Conservation (phyloP, 2,329 filamentous ascomycete genomes). For the Colletotrichum trifolii region DNA sequence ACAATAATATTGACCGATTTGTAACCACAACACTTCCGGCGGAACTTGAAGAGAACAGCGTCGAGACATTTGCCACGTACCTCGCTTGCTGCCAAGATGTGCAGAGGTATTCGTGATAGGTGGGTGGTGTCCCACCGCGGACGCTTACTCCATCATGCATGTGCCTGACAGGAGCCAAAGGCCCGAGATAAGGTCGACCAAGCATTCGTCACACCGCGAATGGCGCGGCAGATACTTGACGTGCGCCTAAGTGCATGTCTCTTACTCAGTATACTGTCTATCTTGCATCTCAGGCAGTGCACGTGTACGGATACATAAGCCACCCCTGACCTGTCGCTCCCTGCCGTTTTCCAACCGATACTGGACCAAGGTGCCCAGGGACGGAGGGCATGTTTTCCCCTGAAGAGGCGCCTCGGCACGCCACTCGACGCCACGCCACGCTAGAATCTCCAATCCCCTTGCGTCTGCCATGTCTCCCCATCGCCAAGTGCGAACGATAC, state of each 20-base stretch:
- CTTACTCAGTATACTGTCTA: no score
- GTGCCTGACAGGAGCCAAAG: constrained; percentile 5
- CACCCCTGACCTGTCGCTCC: no score
- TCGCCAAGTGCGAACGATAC: background rate
- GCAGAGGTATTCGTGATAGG: no score
- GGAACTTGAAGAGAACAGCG: no score
- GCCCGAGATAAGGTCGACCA: background rate
- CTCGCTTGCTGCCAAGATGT: background rate
- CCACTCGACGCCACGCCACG: constrained; percentile 9
- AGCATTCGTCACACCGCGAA: no score
- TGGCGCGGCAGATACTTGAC: background rate
- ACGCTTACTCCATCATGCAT: constrained; percentile 1
- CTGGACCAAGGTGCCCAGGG: constrained; percentile 8
- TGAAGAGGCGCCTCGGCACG: constrained; percentile 10
- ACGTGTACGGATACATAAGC: no score
- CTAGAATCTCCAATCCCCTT: constrained; percentile 4
- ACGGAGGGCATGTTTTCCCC: constrained; percentile 20
- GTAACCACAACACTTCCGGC: no score
- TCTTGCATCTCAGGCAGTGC: no score
- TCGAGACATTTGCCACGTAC: background rate
- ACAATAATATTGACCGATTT: no score
- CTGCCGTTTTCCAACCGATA: no score
- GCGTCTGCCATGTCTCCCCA: background rate
- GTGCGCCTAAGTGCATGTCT: background rate
- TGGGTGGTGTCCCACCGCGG: constrained; percentile 1